Base-by-base conservation (phyloP, 257 asterid species). In the Pogostemon cablin region DNA sequence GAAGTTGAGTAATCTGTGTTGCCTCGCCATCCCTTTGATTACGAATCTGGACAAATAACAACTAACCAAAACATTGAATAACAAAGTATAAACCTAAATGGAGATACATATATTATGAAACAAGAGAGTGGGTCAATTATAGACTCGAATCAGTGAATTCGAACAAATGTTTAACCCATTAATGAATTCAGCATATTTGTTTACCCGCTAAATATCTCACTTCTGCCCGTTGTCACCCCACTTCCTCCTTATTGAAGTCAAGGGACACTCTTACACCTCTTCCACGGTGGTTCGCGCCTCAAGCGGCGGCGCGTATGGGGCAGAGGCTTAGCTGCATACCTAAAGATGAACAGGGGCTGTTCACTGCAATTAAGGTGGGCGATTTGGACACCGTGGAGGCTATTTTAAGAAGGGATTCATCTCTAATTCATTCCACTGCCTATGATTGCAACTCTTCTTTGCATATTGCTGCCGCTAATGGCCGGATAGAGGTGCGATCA, bases 381-480 rank as follows among this genome's bases (percentile, higher is more conserved):
- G 95, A 93, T 82, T 78, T 83, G 72, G 90, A 82, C 7, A 68
- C 77, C 17, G 84, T 90, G 41, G 84, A 81, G 65, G 79, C 71
- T n/a, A 68, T 88, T 34, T 67, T 86, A n/a, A 77, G 72, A 35
- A 81, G 78, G 68, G 81, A 81, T 41, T 79, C 88, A 0, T 39
- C 61, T 68, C 87, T 88, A 50, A 54, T 87, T 77, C 85, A 62
- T 40, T 60, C 74, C 62, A 85, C 92, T 0, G 83, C 71, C 4
- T 86, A 83, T 75, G 96, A 90, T 83, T 85, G 92, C 57, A 82
- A 84, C 80, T 86, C 98, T 6, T 66, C 87, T 77, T 49, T 91
- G 85, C 99, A 95, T 81, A 82, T 95, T 50, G 97, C 99, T 38
- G 96, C 99, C 67, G 96, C 96, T 59, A 81, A 88, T 84, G 98